Evolutionary conservation across 768 basidiomycete genomes (phyloP).

Genomic region (Podaxis rugospora): DNA sequence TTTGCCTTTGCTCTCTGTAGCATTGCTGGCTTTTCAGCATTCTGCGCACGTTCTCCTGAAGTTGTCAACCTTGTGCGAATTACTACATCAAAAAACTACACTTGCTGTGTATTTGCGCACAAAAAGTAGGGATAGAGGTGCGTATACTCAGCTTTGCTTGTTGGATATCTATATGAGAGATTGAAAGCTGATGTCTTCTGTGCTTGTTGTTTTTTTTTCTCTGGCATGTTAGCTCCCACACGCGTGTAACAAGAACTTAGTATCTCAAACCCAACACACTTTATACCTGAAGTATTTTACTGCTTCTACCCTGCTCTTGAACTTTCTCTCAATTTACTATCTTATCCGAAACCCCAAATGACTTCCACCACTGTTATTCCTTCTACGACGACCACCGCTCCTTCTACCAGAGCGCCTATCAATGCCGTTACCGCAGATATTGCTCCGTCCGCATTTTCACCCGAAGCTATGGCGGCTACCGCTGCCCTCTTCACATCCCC

Average conservation of each 20-base stretch:
- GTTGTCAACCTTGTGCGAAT: neutral
- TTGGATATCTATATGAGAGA: neutral
- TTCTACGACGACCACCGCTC: neutral
- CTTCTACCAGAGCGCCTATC: neutral
- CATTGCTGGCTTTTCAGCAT: neutral
- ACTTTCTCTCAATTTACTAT: neutral
- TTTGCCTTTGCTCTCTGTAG: neutral
- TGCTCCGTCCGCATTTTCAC: neutral
- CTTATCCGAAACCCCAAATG: conserved; percentile 18
- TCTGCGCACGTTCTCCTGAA: neutral
- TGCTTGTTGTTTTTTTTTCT: neutral
- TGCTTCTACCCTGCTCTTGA: neutral
- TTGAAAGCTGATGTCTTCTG: neutral
- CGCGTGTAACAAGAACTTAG: neutral
- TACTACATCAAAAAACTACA: neutral
- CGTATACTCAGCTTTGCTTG: neutral
- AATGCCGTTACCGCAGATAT: neutral
- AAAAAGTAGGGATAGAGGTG: neutral
- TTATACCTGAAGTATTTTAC: neutral
- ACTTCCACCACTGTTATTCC: conserved; percentile 25
- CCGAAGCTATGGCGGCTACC: conserved; percentile 2
- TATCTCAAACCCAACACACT: neutral
- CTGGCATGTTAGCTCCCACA: neutral
- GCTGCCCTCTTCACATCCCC: conserved; percentile 7
- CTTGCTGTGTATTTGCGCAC: neutral